Evolutionary conservation across 2,329 filamentous ascomycete species (phyloP), one percentile per base, ranked within the genome.

Genomic region (Lachnellula suecica): DNA sequence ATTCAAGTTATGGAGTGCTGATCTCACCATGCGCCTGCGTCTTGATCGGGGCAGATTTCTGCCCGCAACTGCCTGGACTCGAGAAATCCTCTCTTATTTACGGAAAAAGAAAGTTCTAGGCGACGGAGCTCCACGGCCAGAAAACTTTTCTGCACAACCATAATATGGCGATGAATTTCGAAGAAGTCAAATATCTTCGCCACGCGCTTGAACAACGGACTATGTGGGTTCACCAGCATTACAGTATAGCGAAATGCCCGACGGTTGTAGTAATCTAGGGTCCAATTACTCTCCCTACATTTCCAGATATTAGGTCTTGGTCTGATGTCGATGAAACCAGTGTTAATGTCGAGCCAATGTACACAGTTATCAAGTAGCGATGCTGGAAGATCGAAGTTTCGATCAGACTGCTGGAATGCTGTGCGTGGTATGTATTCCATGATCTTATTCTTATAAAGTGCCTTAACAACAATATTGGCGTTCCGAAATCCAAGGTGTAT

Each of bases 1-100:
- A n/a, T n/a, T n/a, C n/a, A n/a, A 35, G 2, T 35, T n/a, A 7
- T 17, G 31, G 31, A 17, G 31, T 7, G 13, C 7, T 6, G 5
- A 35, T n/a, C 85, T 52, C 88, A 79, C 62, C 79, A 76, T 0
- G 80, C 82, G 0, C 84, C 85, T 0, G 76, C 68, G 46, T 86
- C 78, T 60, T 89, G 86, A 8, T 79, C 58, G 0, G 65, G 62
- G 47, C 85, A 81, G 1, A 89, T 70, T 38, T 79, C 73, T 0
- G 77, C 70, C 0, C 66, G 63, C 0, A 86, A 70, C 54, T 85
- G 72, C 0, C 47, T 66, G 17, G 73, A 84, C 13, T 74, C 57
- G 0, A 88, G 71, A 0, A 76, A 54, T 0, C 69, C 64, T 0
- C 60, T 54, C 0, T 10, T 0, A 44, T 79, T 81, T 1, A 87